Base-by-base conservation (phyloP, 805 yeast genomes). In the Cyberlindnera maritima region DNA sequence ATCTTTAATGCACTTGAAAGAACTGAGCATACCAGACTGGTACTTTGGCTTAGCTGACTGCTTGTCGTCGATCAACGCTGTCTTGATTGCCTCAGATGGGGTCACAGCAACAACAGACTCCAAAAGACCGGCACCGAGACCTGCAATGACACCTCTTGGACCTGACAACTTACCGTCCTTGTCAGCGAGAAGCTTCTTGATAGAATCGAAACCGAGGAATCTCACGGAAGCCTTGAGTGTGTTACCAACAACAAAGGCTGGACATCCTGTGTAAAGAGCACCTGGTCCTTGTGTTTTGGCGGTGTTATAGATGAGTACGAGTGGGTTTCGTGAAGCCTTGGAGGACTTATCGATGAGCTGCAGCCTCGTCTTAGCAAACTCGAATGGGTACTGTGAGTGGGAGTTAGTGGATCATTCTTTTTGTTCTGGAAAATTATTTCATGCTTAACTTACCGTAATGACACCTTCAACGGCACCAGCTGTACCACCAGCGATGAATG, bases 401-500 rank as follows among this genome's bases (percentile, higher is more conserved):
- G 33, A 17, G 56, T 65, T 15, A 36, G 19, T 21, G 26, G n/a
- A n/a, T 21, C 17, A 23, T 3, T 4, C n/a, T 13, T 12, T n/a
- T 19, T 13, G 9, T 18, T 13, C 4, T 36, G 3, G 19, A 36
- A 23, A 19, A n/a, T 4, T 6, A 14, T n/a, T n/a, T n/a, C n/a
- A n/a, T n/a, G n/a, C n/a, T n/a, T n/a, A 17, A 41, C 49, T 31
- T 33, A 0, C 49, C 2, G 98, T 92, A 39, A 88, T 76, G 34
- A 80, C 80, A 29, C 97, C 97, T 69, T 92, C 99, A 28, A 91
- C 82, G 21, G 96, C 98, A 48, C 98, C 99, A 0, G 98, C 99
- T 0, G 87, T 75, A 44, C 97, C 97, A 47, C 99, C 99, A 7
- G 97, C 98, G 23, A 91, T 72, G 60, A 92, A 89, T 2, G 97